These are phyloP conservation scores for Solanum sitiens DNA, from an alignment of 257 asterid genomes.

Conservation along the genomic window DNA sequence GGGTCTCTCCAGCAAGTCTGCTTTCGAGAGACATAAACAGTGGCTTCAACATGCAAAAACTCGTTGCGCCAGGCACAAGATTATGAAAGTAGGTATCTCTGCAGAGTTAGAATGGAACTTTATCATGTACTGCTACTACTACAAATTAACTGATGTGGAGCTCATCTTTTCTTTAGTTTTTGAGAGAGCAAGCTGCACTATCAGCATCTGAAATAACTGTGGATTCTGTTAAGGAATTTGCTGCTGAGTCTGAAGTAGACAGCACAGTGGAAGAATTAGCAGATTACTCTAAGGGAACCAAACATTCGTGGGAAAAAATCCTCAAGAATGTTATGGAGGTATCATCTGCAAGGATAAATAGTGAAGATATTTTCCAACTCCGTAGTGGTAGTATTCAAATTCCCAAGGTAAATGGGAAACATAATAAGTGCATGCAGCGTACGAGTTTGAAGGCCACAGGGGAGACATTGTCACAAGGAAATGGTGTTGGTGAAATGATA, in stretches of 20 bases:
- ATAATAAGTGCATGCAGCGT: slow-evolving; percentile 66
- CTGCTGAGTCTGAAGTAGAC: slow-evolving; percentile 49
- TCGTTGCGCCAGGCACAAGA: slow-evolving; percentile 93
- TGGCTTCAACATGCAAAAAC: slow-evolving; percentile 95
- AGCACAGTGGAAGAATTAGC: slow-evolving; percentile 39
- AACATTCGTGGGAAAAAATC: slow-evolving; percentile 51
- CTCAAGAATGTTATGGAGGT: slow-evolving; percentile 35
- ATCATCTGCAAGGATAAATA: slow-evolving; percentile 13
- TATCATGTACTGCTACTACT: not conserved
- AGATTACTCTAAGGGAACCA: slow-evolving; percentile 38
- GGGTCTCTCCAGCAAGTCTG: slow-evolving; percentile 88
- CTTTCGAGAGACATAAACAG: slow-evolving; percentile 89
- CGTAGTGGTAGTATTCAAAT: slow-evolving; percentile 15
- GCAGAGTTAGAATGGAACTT: not conserved
- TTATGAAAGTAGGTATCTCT: slow-evolving; percentile 61
- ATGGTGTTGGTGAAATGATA: slow-evolving; percentile 56
- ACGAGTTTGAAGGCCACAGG: slow-evolving; percentile 57
- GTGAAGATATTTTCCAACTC: slow-evolving; percentile 27
- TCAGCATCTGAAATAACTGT: slow-evolving; percentile 80
- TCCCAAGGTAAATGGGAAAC: slow-evolving; percentile 58
- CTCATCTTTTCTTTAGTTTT: slow-evolving; percentile 44
- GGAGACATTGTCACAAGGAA: slow-evolving; percentile 71
- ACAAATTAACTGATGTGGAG: slow-evolving; percentile 1
- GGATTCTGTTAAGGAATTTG: slow-evolving; percentile 64
- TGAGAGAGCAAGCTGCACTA: slow-evolving; percentile 84